Evolutionary conservation across 2,329 filamentous ascomycete species (phyloP).

Genomic region (Cercospora janseana): DNA sequence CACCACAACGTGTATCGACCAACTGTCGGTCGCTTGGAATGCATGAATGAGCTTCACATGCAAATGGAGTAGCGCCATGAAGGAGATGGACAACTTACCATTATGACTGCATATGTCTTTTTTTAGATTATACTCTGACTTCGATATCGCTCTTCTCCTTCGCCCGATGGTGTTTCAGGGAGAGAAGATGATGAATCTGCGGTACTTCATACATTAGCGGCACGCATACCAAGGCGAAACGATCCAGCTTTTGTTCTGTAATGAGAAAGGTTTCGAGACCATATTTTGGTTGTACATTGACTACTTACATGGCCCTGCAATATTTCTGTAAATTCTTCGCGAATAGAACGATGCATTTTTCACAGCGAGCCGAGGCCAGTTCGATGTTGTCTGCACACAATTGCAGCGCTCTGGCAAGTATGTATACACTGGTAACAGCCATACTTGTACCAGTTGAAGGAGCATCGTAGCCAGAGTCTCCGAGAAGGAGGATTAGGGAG

Average conservation of each 20-base stretch:
- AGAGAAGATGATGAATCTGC: too few species aligned
- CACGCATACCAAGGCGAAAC: not conserved
- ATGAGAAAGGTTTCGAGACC: not conserved
- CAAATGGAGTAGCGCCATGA: too few species aligned
- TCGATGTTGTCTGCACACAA: not conserved
- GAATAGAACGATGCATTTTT: not conserved
- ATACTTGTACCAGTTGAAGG: not conserved
- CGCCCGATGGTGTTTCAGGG: too few species aligned
- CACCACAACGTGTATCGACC: too few species aligned
- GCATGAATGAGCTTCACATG: too few species aligned
- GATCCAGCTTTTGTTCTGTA: not conserved
- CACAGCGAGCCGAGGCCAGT: not conserved
- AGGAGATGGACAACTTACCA: too few species aligned
- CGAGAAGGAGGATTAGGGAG: not conserved
- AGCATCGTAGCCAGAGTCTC: not conserved
- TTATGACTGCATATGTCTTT: too few species aligned
- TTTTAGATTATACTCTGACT: too few species aligned
- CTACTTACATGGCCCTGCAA: not conserved
- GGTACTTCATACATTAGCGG: too few species aligned
- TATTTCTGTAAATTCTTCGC: not conserved
- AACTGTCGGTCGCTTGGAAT: too few species aligned
- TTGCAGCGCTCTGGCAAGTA: not conserved
- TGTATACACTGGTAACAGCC: not conserved
- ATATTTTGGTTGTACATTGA: not conserved
- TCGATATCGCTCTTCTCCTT: too few species aligned